These are phyloP conservation scores for Gnomoniopsis sp. DNA, from an alignment of 2,329 filamentous ascomycete species.

Conservation along the genomic window DNA sequence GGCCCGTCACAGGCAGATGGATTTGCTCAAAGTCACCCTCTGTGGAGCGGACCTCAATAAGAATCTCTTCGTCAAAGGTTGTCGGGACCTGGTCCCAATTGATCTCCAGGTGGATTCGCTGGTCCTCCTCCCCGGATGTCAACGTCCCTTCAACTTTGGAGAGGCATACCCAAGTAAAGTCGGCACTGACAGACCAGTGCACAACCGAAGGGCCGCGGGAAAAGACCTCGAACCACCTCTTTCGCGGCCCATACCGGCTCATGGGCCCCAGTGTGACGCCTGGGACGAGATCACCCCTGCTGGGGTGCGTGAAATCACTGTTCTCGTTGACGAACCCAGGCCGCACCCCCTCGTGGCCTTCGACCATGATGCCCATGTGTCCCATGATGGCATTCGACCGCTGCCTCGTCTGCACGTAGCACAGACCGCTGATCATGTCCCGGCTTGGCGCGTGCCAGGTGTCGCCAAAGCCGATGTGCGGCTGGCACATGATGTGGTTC, in stretches of 20 bases:
- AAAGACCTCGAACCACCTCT: slow-evolving; percentile 44
- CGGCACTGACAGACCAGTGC: slow-evolving; percentile 46
- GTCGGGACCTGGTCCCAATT: slow-evolving; percentile 41
- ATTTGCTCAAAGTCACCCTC: slow-evolving; percentile 36
- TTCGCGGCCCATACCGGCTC: slow-evolving; percentile 17
- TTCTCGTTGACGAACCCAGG: slow-evolving; percentile 47
- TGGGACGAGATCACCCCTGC: slow-evolving; percentile 28
- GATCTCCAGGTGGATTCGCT: slow-evolving; percentile 41
- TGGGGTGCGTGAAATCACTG: slow-evolving; percentile 46
- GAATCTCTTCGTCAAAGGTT: slow-evolving; percentile 26
- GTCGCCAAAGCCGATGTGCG: slow-evolving; percentile 50
- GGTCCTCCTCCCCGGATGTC: slow-evolving; percentile 35
- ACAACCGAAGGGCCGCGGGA: slow-evolving; percentile 31
- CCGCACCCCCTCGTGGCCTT: slow-evolving; percentile 35
- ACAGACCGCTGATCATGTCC: slow-evolving; percentile 51
- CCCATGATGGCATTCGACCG: slow-evolving; percentile 48
- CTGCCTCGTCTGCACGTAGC: slow-evolving; percentile 48
- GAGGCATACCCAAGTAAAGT: slow-evolving; percentile 43
- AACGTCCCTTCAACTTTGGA: slow-evolving; percentile 36
- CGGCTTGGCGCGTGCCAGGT: slow-evolving; percentile 56
- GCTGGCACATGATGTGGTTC: slow-evolving; percentile 51
- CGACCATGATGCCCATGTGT: slow-evolving; percentile 51
- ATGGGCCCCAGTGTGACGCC: slow-evolving; percentile 22
- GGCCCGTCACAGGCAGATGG: slow-evolving; percentile 15
- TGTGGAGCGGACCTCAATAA: slow-evolving; percentile 31